Evolutionary conservation across 1,284 basidiomycete species (phyloP), one percentile per base, ranked within the genome.

Genomic region (Schizopora paradoxa): DNA sequence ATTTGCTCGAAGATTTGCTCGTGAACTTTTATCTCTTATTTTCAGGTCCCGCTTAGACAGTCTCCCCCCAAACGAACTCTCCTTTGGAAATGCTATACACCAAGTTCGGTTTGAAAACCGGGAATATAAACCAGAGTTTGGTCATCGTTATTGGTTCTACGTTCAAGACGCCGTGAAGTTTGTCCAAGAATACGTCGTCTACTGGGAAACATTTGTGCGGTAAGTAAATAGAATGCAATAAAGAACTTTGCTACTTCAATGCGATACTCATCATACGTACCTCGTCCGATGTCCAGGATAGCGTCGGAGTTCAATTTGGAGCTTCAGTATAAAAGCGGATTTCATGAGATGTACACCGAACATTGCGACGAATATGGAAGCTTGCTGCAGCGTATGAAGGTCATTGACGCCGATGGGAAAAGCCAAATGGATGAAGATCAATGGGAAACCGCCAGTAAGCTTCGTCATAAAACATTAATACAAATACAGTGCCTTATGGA

Each of bases 381-480:
- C 22, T 69, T 96, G 18, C 71, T 96, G 63, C 70, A 83, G 49
- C 76, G 78, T 52, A 96, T 97, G 93, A 86, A 82, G 50, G 93
- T 97, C 25, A 76, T 93, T 32, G 83, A 94, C 58, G 63, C 72
- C 16, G 72, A 85, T 35, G 92, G 92, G 2, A 85, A 86, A 64
- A 91, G 87, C 55, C 70, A 87, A 41, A 94, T 97, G 87, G 80
- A 91, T 53, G 82, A 85, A 53, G 84, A 91, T 56, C 91, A 96
- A 64, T 95, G 92, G 89, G 91, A 95, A 58, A 92, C 93, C 51
- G 90, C 91, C 13, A 95, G 92, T 96, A 64, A 67, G 91, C 79
- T 2, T 32, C 28, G 23, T 21, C 32, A 52, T 43, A 31, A 18
- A 21, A 41, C 45, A 6, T 29, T 28, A 21, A 29, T 18, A 2